Percentiles rank a stretch among this genome's conserved stretches.
These are phyloP conservation scores for Lactarius akahatsu DNA, from an alignment of 768 basidiomycete genomes.

Conservation along the genomic window DNA sequence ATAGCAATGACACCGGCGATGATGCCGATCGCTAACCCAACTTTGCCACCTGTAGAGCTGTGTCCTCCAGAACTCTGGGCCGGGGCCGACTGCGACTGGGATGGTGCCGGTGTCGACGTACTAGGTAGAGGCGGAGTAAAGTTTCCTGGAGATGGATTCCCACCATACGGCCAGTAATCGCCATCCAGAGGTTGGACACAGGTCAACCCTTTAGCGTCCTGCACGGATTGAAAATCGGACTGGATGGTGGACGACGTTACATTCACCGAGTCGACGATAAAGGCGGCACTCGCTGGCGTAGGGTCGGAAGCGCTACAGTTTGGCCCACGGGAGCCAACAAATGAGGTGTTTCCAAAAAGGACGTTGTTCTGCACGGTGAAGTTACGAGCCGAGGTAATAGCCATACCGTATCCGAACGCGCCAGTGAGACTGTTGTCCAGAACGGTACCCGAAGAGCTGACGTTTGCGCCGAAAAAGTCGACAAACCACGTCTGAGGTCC, in stretches of 20 bases:
- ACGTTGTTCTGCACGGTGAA: constrained; percentile 66
- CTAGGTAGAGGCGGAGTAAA: constrained; percentile 31
- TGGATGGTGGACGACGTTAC: constrained; percentile 48
- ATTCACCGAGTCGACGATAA: constrained; percentile 52
- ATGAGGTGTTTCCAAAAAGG: constrained; percentile 68
- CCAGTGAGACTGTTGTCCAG: constrained; percentile 58
- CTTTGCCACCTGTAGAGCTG: constrained; percentile 40
- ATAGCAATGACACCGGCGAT: constrained; percentile 46
- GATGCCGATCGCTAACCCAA: constrained; percentile 53
- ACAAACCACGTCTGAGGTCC: constrained; percentile 80
- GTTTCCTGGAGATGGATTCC: constrained; percentile 41
- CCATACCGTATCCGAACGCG: constrained; percentile 74
- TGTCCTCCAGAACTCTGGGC: background rate
- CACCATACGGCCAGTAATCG: constrained; percentile 70
- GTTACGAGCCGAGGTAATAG: constrained; percentile 57
- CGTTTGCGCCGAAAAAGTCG: constrained; percentile 52
- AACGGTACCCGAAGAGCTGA: constrained; percentile 54
- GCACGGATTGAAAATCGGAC: constrained; percentile 49
- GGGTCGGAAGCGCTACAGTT: constrained; percentile 55
- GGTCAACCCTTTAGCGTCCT: constrained; percentile 56
- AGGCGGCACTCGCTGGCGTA: constrained; percentile 56
- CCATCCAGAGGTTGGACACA: constrained; percentile 67
- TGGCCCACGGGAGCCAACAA: constrained; percentile 66
- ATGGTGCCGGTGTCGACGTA: constrained; percentile 25
- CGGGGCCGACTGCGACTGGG: constrained; percentile 22